A percentile compares a stretch with the other conserved stretches of the same genome.
These are phyloP conservation scores for Salix suchowensis DNA, from an alignment of 345 rosid genomes.

Conservation along the genomic window DNA sequence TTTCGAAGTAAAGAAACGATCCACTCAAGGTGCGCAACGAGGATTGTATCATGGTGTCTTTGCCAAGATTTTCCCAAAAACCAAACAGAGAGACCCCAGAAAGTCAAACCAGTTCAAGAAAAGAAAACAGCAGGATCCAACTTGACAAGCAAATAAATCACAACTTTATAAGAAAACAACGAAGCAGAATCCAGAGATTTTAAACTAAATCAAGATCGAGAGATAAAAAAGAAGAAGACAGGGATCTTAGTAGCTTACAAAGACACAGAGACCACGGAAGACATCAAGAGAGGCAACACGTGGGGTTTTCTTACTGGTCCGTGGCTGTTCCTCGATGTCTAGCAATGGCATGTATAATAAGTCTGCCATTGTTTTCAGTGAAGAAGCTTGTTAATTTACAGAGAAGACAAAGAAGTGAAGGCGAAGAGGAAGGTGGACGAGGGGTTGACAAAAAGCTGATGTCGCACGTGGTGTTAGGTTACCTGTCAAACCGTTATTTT, in stretches of 20 bases:
- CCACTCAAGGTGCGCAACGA: neutral
- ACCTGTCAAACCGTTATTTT: neutral
- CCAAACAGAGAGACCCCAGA: constrained; percentile 3
- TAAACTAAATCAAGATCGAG: neutral
- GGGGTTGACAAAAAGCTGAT: neutral
- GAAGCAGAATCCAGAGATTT: constrained; percentile 1
- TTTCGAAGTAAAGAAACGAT: too few relatives aligned
- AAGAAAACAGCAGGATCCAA: neutral
- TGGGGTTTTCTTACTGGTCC: constrained; percentile 1
- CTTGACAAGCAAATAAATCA: too few relatives aligned
- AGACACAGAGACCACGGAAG: constrained; percentile 49
- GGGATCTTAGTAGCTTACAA: constrained; percentile 23
- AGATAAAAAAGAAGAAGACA: neutral
- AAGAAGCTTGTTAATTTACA: neutral
- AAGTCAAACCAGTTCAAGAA: neutral
- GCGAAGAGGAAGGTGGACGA: neutral
- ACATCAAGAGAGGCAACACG: constrained; percentile 45
- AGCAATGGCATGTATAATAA: constrained; percentile 6
- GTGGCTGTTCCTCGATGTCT: neutral
- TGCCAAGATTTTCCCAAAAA: neutral
- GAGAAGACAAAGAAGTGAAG: neutral
- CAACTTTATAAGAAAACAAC: neutral
- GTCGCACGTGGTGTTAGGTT: neutral
- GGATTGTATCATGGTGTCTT: neutral
- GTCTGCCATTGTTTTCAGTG: constrained; percentile 20